These are phyloP conservation scores for Chalaropsis thielavioides DNA, from an alignment of 2,329 filamentous ascomycete species.

Conservation along the genomic window DNA sequence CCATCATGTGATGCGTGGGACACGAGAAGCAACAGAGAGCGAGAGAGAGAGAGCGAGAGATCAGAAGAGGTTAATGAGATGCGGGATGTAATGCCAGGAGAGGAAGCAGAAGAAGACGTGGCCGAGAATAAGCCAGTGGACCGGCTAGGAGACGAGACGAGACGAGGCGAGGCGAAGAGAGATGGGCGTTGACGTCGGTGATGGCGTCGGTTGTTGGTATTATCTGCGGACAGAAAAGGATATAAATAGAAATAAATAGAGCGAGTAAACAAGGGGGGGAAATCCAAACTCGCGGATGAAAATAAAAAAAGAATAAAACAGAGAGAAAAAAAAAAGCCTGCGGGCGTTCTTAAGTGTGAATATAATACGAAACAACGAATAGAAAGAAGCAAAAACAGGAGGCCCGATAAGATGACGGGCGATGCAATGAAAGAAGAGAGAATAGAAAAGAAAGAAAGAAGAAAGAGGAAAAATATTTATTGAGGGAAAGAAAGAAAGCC, in stretches of 20 bases:
- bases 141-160: too few relatives aligned
- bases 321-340: not conserved
- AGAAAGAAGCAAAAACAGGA: not conserved
- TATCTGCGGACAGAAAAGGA: not conserved
- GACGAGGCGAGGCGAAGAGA: not conserved
- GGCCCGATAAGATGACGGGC: not conserved
- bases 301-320: not conserved
- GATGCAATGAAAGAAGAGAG: not conserved
- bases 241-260: slow-evolving; percentile 1
- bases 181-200: not conserved
- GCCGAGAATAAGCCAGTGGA: too few relatives aligned
- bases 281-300: not conserved
- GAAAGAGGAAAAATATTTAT: not conserved
- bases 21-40: not conserved
- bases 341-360: too few relatives aligned
- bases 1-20: not conserved
- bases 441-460: not conserved
- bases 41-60: not conserved
- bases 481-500: not conserved
- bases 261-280: not conserved
- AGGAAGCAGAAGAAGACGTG: too few relatives aligned
- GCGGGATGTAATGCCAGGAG: too few relatives aligned
- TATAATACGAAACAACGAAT: not conserved
- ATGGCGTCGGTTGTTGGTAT: not conserved
- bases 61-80: not conserved